Conservation (phyloP, 148 eudicot genomes). For the Pouteria glomerata region DNA sequence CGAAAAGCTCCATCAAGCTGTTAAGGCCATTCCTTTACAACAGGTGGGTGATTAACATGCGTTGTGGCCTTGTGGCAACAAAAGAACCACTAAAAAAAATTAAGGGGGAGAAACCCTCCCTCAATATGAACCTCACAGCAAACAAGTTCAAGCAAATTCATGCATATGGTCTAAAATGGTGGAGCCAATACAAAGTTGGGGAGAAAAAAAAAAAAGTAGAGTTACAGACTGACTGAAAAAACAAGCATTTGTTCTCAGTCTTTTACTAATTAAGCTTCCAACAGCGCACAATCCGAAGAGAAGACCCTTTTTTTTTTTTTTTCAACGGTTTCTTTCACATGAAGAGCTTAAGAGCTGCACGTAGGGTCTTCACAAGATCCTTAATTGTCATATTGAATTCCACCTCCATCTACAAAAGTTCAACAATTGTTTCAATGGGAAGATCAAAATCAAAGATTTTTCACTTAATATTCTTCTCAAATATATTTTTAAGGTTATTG, state of each 20-base stretch:
- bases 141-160: conserved; percentile 23
- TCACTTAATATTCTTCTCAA: too few species aligned
- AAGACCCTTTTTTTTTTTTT: too few species aligned
- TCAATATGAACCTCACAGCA: conserved; percentile 44
- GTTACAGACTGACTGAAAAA: background rate
- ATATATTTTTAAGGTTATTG: too few species aligned
- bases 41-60: conserved; percentile 46
- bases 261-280: too few species aligned
- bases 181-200: conserved; percentile 14
- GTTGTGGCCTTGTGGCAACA: too few species aligned
- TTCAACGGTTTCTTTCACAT: too few species aligned
- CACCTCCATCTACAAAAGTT: conserved; percentile 65
- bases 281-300: background rate
- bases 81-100: conserved; percentile 39
- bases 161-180: conserved; percentile 16
- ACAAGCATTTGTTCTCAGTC: background rate
- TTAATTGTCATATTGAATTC: conserved; percentile 40
- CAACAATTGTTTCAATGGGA: too few species aligned
- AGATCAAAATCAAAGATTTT: too few species aligned
- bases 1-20: conserved; percentile 19
- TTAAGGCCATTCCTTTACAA: conserved; percentile 36
- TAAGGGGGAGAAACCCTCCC: conserved; percentile 39
- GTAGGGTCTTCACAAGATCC: conserved; percentile 50
- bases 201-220: background rate
- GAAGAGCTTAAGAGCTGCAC: conserved; percentile 27